phyloP scores from a whole-genome alignment of 257 asterid genomes.

The Phtheirospermum japonicum region DNA sequence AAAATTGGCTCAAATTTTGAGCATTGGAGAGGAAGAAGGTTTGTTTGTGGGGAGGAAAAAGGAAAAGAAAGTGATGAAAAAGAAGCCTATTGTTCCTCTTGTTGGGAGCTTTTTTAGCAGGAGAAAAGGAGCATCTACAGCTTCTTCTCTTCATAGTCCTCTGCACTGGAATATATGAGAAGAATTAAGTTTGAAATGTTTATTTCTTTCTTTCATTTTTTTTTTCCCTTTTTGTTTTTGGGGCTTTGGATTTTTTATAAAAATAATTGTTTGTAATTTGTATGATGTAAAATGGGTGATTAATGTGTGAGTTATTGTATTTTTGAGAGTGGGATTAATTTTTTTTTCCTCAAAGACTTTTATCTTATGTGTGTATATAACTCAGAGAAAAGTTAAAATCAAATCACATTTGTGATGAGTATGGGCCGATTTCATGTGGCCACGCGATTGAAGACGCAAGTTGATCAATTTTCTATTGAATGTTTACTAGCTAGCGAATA shows the following conservation, averaged over 20 bases:
- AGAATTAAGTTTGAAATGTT: background rate
- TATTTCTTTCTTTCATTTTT: background rate
- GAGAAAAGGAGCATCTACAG: conserved; percentile 43
- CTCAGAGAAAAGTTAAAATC: too few relatives aligned
- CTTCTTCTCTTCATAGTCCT: conserved; percentile 36
- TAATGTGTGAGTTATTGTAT: background rate
- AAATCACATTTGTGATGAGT: too few relatives aligned
- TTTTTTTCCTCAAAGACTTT: too few relatives aligned
- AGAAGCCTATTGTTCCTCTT: conserved; percentile 68
- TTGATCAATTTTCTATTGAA: too few relatives aligned
- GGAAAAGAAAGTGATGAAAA: conserved; percentile 45
- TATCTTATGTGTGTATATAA: too few relatives aligned
- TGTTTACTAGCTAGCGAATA: too few relatives aligned
- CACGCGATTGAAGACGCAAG: too few relatives aligned
- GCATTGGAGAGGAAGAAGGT: conserved; percentile 31
- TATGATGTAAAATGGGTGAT: conserved; percentile 13
- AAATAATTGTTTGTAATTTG: conserved; percentile 1
- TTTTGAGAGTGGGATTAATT: too few relatives aligned
- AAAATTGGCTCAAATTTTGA: conserved; percentile 46
- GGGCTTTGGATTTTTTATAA: background rate
- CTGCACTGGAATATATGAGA: conserved; percentile 32
- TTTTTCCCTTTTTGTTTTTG: background rate
- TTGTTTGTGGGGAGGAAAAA: conserved; percentile 33
- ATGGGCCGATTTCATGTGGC: too few relatives aligned
- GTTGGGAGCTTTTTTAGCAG: conserved; percentile 56